Evolutionary conservation across 2,329 filamentous ascomycete species (phyloP).

Genomic region (Monilinia aucupariae): DNA sequence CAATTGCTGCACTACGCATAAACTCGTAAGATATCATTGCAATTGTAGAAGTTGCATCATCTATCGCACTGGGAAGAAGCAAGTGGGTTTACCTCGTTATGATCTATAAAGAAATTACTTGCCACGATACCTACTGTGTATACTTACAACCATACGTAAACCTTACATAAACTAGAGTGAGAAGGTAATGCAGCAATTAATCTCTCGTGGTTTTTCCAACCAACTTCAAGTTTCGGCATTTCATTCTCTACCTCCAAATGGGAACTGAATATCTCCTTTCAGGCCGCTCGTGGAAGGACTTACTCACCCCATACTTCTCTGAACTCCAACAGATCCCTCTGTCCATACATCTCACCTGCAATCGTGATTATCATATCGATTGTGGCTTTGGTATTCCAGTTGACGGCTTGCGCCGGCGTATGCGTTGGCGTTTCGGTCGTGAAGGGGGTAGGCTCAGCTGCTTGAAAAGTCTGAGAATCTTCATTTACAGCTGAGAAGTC

Average conservation of each 20-base stretch:
- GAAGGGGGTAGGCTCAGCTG: background rate
- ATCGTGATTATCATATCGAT: slow-evolving; percentile 90
- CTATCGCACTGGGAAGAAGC: background rate
- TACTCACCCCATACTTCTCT: slow-evolving; percentile 48
- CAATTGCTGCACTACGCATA: background rate
- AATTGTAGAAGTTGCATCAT: background rate
- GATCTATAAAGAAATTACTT: slow-evolving; percentile 1
- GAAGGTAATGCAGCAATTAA: background rate
- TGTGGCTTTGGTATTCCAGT: slow-evolving; percentile 51
- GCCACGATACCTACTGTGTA: background rate
- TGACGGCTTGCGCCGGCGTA: slow-evolving; percentile 23
- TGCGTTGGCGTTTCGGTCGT: background rate
- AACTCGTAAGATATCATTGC: background rate
- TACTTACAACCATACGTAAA: background rate
- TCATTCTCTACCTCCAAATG: background rate
- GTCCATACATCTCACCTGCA: slow-evolving; percentile 82
- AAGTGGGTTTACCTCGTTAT: background rate
- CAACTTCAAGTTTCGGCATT: background rate
- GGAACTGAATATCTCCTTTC: background rate
- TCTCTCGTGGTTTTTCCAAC: background rate
- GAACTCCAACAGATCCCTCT: slow-evolving; percentile 76
- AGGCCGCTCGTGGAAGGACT: background rate
- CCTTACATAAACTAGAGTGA: background rate
- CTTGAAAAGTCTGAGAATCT: background rate
- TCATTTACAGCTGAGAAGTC: background rate